These are phyloP conservation scores for Hansfordia pulvinata DNA, from an alignment of 2,329 filamentous ascomycete species.

Conservation along the genomic window DNA sequence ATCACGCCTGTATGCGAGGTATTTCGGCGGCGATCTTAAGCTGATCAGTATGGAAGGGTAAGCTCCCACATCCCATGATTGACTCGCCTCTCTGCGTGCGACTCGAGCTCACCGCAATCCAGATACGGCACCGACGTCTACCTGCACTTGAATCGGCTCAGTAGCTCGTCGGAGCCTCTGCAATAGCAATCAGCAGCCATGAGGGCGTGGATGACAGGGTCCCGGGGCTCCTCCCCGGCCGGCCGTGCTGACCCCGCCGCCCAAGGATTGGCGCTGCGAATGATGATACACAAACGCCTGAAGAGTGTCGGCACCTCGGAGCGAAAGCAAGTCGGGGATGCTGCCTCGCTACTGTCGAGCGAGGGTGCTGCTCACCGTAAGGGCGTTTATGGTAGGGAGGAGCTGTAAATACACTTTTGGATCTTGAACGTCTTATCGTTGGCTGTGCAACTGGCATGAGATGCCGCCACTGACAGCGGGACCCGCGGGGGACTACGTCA, in stretches of 20 bases:
- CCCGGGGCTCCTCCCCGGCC: constrained; percentile 16
- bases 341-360: too few species aligned
- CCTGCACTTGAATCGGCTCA: constrained; percentile 90
- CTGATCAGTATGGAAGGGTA: constrained; percentile 99
- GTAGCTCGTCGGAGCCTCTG: constrained; percentile 87
- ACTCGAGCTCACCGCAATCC: constrained; percentile 7
- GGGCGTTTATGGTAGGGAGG: too few species aligned
- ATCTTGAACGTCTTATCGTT: too few species aligned
- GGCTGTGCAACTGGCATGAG: too few species aligned
- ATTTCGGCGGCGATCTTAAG: constrained; percentile 95
- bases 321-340: constrained; percentile 81
- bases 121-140: constrained; percentile 98
- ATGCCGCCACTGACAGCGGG: too few species aligned
- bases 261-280: constrained; percentile 55
- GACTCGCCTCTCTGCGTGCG: constrained; percentile 2
- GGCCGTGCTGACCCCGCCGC: constrained; percentile 17
- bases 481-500: too few species aligned
- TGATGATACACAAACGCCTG: constrained; percentile 54
- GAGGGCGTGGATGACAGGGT: constrained; percentile 43
- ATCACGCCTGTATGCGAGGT: constrained; percentile 82
- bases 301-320: constrained; percentile 66
- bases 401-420: too few species aligned
- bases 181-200: constrained; percentile 91
- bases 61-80: too few species aligned
- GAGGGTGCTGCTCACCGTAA: too few species aligned